These are phyloP conservation scores for Trichoderma harzianum DNA, from an alignment of 2,329 filamentous ascomycete genomes.

Conservation along the genomic window DNA sequence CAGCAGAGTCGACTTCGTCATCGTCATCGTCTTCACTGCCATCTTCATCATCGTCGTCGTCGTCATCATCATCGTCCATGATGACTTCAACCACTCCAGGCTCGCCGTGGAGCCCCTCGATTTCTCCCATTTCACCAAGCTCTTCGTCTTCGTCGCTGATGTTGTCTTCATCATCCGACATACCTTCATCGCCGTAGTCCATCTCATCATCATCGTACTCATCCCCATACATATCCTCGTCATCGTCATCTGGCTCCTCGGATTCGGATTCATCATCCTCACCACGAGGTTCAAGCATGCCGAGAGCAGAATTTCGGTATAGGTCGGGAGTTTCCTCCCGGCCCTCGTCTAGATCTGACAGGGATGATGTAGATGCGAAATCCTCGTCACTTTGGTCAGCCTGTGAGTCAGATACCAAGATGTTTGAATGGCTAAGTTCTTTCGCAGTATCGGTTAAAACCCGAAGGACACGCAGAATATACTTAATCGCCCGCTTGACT, in stretches of 20 bases:
- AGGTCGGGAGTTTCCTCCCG: conserved; percentile 95
- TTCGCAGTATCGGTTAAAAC: conserved; percentile 84
- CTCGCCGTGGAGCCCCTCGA: conserved; percentile 69
- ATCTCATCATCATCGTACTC: conserved; percentile 90
- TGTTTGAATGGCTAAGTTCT: conserved; percentile 75
- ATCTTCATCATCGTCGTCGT: conserved; percentile 63
- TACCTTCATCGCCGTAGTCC: conserved; percentile 81
- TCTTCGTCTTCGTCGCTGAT: conserved; percentile 89
- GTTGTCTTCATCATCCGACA: conserved; percentile 78
- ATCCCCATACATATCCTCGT: conserved; percentile 90
- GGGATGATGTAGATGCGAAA: conserved; percentile 79
- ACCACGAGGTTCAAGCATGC: conserved; percentile 83
- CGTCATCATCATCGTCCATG: conserved; percentile 66
- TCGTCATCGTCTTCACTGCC: conserved; percentile 52
- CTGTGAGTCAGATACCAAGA: conserved; percentile 64
- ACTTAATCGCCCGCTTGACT: conserved; percentile 91
- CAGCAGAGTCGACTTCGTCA: conserved; percentile 43
- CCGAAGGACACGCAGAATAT: conserved; percentile 86
- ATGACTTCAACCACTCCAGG: conserved; percentile 69
- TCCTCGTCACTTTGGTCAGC: conserved; percentile 77
- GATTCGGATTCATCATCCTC: conserved; percentile 79
- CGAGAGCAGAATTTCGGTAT: conserved; percentile 92
- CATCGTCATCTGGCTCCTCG: conserved; percentile 68
- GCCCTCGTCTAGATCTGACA: conserved; percentile 82
- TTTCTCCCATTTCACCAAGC: conserved; percentile 76